Evolutionary conservation across 1,284 basidiomycete genomes (phyloP).

Genomic region (Meripilus lineatus): DNA sequence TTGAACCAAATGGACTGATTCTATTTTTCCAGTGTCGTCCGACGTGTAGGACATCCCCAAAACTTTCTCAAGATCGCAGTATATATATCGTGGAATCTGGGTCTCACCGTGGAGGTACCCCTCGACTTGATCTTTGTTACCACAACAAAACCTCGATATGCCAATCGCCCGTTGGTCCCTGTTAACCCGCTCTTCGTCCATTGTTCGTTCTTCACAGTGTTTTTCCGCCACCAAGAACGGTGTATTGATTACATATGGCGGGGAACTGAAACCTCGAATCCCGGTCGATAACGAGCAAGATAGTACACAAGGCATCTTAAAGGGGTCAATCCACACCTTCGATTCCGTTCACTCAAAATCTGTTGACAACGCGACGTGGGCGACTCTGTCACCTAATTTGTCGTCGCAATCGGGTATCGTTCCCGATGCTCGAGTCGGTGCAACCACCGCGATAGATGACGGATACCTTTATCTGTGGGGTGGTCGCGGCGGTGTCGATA

Average conservation of each 20-base stretch:
- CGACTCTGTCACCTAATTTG: too few species aligned
- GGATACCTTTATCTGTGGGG: slow-evolving; percentile 37
- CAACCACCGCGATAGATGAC: slow-evolving; percentile 21
- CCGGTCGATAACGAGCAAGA: slow-evolving; percentile 36
- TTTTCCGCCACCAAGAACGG: slow-evolving; percentile 19
- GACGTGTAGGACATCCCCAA: too few species aligned
- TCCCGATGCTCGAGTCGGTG: background rate
- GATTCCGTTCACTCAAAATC: background rate
- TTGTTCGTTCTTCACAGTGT: background rate
- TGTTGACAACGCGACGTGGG: too few species aligned
- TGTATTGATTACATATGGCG: slow-evolving; percentile 31
- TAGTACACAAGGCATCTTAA: too few species aligned
- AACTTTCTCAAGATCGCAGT: too few species aligned
- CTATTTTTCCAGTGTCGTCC: too few species aligned
- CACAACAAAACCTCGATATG: background rate
- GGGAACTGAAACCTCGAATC: slow-evolving; percentile 35
- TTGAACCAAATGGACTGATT: too few species aligned
- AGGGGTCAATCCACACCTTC: background rate
- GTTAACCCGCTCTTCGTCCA: background rate
- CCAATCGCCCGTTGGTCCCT: background rate
- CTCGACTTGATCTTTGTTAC: too few species aligned
- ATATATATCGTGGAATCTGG: too few species aligned
- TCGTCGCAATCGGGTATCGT: too few species aligned
- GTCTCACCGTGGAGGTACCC: too few species aligned
- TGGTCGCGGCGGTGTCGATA: slow-evolving; percentile 36